Base-by-base conservation (phyloP, 805 yeast genomes). In the Schizosaccharomyces lindneri region DNA sequence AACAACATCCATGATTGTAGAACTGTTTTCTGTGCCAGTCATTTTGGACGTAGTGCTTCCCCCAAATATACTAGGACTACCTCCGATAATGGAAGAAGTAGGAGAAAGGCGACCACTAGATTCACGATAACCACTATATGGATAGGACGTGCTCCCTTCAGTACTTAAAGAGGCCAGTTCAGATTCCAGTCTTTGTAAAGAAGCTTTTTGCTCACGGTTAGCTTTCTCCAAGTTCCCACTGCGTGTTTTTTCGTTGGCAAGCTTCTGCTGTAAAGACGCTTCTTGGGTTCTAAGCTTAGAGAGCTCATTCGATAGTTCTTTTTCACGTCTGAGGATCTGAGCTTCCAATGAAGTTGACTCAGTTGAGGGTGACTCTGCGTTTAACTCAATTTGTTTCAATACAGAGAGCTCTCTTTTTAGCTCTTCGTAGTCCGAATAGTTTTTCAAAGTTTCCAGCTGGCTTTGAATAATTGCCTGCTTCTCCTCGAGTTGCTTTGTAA, bases 371-470 rank as follows among this genome's bases (percentile, higher is more conserved):
- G 67, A 70, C 11, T 63, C 67, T 13, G 67, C 66, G 15, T 21
- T 32, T 9, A 67, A 65, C 51, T 65, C 66, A 15, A 65, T 66
- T 64, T 83, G 82, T 68, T 84, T 81, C 64, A 88, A 70, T 31
- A 87, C 78, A 21, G 77, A 78, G 65, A 89, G 73, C 67, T 89
- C 96, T 60, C 80, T 78, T 69, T 87, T 87, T 59, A 88, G 69
- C 64, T 86, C 88, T 61, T 85, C 88, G 70, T 89, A 88, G 68
- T 88, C 95, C 1, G 76, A 72, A 61, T 81, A 79, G 41, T 73
- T 70, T 2, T 73, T 72, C 55, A 84, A 62, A 79, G 78, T 31
- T 73, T 72, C 66, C 78, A 79, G 65, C 85, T 72, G 4, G 70
- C 68, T 9, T 73, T 74, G 41, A 31, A 79, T 70, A 68, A 84